Conservation (phyloP, 495 filamentous ascomycete species). For the Hypoxylon rickii region DNA sequence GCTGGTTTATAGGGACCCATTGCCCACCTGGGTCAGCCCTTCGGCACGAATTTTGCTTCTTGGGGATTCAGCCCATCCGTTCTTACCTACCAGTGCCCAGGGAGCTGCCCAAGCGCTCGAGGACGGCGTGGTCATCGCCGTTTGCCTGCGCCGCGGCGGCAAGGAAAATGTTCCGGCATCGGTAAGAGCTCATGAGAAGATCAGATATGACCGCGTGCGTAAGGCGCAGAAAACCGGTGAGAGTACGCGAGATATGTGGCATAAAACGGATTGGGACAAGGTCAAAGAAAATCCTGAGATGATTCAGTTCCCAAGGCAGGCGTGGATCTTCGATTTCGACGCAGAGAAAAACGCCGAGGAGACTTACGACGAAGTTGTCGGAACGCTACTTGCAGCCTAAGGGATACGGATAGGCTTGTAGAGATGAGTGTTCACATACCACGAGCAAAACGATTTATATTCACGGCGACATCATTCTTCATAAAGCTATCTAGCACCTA, state of each 20-base stretch:
- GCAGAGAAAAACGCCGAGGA: conserved; percentile 61
- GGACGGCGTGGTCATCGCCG: conserved; percentile 63
- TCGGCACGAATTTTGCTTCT: conserved; percentile 60
- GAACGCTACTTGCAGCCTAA: conserved; percentile 20
- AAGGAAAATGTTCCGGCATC: conserved; percentile 54
- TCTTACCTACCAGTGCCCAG: conserved; percentile 65
- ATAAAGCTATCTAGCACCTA: too few relatives aligned
- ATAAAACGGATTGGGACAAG: conserved; percentile 60
- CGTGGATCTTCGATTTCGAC: conserved; percentile 62
- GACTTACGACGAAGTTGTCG: conserved; percentile 50
- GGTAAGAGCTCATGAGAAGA: conserved; percentile 54
- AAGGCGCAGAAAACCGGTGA: conserved; percentile 59
- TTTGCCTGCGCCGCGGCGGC: conserved; percentile 59
- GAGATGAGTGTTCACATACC: too few relatives aligned
- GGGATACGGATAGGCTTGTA: neutral
- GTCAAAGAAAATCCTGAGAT: conserved; percentile 55
- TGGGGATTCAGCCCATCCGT: conserved; percentile 68
- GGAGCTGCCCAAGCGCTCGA: conserved; percentile 71
- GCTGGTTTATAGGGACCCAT: conserved; percentile 67
- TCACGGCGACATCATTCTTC: too few relatives aligned
- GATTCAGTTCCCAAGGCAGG: conserved; percentile 58
- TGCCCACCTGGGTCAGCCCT: conserved; percentile 65
- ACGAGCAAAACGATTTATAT: neutral
- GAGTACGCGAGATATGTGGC: conserved; percentile 59
- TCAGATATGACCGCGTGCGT: conserved; percentile 54